Base-by-base conservation (phyloP, 179 eudicot species). In the Amaranthus tricolor region DNA sequence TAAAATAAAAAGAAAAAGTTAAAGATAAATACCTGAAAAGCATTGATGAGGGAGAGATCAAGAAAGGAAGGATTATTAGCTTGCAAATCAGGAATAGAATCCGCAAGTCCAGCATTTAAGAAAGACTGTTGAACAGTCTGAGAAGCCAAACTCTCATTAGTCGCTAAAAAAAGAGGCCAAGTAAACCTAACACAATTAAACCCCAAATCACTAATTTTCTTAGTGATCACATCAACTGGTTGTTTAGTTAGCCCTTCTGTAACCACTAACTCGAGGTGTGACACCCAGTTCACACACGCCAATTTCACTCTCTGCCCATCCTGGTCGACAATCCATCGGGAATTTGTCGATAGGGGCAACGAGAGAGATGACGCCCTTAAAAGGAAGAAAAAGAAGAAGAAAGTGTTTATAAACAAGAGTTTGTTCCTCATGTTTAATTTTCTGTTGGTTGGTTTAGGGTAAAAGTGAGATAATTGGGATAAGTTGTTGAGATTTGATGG, bases 151-250 rank as follows among this genome's bases (percentile, higher is more conserved):
- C 88, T 47, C 0, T 82, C 81, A 78, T 95, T 87, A 2, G 97
- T 93, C 15, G 79, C 88, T 79, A 95, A 70, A 62, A 74, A 85
- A 19, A 91, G 82, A 11, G 99, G 95, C 95, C 97, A 95, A 45
- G 99, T 95, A 9, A 95, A 80, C 79, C 99, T 85, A 40, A 91
- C 97, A 68, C 99, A 95, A 68, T 93, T 95, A 78, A 93, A 95
- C 31, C 99, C 98, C 92, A 84, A 73, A 5, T 82, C 62, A 5
- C 31, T 24, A 14, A 95, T 91, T 50, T 58, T 69, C 73, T 74
- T 78, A 0, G 97, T 81, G 10, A 93, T 88, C 51, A 5, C 66
- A 65, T 87, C 92, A 2, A 86, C 73, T 6, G 99, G 94, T 68
- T 83, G 91, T 62, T 89, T 84, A 78, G 86, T 88, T 40, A 96